These are phyloP conservation scores for Curvularia sp. DNA, from an alignment of 2,329 filamentous ascomycete genomes.

Conservation along the genomic window DNA sequence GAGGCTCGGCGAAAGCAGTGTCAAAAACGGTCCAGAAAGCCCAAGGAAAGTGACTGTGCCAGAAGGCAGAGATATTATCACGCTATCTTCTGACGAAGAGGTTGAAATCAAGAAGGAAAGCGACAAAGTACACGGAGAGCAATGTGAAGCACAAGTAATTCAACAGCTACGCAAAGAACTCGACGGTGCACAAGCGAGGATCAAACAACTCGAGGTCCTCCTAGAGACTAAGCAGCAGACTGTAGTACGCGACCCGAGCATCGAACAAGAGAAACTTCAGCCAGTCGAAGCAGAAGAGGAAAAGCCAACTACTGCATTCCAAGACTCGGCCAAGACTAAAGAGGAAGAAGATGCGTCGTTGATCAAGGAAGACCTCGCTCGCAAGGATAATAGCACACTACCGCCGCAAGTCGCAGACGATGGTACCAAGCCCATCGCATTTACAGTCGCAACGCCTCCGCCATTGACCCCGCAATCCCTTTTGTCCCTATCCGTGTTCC, in stretches of 20 bases:
- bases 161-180: neutral
- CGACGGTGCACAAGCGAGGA: neutral
- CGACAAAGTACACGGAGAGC: neutral
- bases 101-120: neutral
- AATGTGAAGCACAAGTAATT: neutral
- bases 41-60: too few species aligned
- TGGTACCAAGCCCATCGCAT: neutral
- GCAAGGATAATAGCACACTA: too few species aligned
- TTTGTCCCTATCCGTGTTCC: neutral
- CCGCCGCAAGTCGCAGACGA: too few species aligned
- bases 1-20: neutral
- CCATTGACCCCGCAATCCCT: neutral
- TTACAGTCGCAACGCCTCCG: neutral
- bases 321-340: neutral
- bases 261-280: neutral
- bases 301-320: too few species aligned
- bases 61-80: neutral
- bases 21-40: neutral
- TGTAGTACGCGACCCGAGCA: neutral
- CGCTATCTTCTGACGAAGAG: constrained; percentile 6
- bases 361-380: neutral
- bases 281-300: neutral
- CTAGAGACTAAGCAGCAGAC: neutral
- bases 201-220: neutral
- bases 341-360: neutral